Conservation (phyloP, 306 rosid genomes). For the Vigna hirtella region DNA sequence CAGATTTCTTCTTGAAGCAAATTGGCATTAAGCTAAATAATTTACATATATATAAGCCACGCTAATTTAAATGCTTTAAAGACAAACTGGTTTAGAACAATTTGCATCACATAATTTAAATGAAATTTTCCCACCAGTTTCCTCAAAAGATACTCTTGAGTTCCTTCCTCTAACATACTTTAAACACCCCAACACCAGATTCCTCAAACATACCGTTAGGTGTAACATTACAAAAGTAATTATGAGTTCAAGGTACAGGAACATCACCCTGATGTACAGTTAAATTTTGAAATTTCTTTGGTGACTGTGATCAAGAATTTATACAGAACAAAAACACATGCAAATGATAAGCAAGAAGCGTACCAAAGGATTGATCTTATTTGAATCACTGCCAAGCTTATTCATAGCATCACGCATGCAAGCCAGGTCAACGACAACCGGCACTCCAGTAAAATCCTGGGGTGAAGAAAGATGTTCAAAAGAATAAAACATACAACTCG, state of each 20-base stretch:
- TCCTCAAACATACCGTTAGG: too few relatives aligned
- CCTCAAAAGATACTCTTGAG: too few relatives aligned
- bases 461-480: conserved; percentile 20
- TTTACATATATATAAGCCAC: too few relatives aligned
- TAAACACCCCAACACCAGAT: not conserved
- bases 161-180: not conserved
- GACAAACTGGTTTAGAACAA: conserved; percentile 16
- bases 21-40: too few relatives aligned
- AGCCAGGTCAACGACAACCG: conserved; percentile 97
- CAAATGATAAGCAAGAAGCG: conserved; percentile 36
- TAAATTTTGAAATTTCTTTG: conserved; percentile 6
- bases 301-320: not conserved
- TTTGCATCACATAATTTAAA: conserved; percentile 6
- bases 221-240: not conserved
- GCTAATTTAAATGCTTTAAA: not conserved
- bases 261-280: not conserved
- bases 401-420: conserved; percentile 99
- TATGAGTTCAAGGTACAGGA: not conserved
- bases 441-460: conserved; percentile 99
- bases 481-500: not conserved
- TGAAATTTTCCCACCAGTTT: not conserved
- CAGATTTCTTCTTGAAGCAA: too few relatives aligned
- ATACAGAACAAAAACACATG: conserved; percentile 14
- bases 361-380: conserved; percentile 96
- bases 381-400: conserved; percentile 91